These are phyloP conservation scores for Aspergillus phoenicis DNA, from an alignment of 2,329 filamentous ascomycete species.

Conservation along the genomic window DNA sequence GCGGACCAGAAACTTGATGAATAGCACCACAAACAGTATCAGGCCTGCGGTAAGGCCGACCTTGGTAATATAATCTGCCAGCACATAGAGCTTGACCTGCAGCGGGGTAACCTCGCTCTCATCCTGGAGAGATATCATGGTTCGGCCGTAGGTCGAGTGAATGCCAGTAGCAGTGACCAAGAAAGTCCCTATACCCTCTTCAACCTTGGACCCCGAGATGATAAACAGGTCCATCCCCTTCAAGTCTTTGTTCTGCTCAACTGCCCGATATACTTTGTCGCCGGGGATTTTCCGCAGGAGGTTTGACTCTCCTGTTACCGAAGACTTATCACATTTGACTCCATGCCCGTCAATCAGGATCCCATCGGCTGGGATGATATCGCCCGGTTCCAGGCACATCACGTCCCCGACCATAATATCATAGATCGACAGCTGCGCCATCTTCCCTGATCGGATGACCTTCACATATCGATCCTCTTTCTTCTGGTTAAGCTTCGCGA, in stretches of 20 bases:
- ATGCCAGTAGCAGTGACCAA: slow-evolving; percentile 74
- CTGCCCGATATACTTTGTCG: slow-evolving; percentile 65
- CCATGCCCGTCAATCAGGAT: slow-evolving; percentile 68
- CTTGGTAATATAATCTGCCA: slow-evolving; percentile 83
- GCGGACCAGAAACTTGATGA: slow-evolving; percentile 73
- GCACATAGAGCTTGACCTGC: slow-evolving; percentile 73
- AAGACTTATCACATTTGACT: slow-evolving; percentile 72
- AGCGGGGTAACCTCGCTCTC: slow-evolving; percentile 77
- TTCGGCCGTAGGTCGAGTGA: slow-evolving; percentile 75
- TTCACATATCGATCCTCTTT: slow-evolving; percentile 76
- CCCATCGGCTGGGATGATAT: slow-evolving; percentile 72
- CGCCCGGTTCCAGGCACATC: slow-evolving; percentile 71
- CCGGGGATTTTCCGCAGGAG: slow-evolving; percentile 68
- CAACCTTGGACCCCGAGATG: slow-evolving; percentile 75
- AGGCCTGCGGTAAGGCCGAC: slow-evolving; percentile 71
- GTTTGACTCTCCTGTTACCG: slow-evolving; percentile 75
- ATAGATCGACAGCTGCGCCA: slow-evolving; percentile 68
- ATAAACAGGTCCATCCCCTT: slow-evolving; percentile 78
- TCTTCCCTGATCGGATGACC: slow-evolving; percentile 72
- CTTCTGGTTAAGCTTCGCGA: slow-evolving; percentile 77
- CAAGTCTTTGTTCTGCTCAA: slow-evolving; percentile 61
- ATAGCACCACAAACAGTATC: slow-evolving; percentile 74
- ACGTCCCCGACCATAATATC: slow-evolving; percentile 75
- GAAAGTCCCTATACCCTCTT: slow-evolving; percentile 74
- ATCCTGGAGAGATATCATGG: slow-evolving; percentile 75